Evolutionary conservation across 805 yeast species (phyloP).

Genomic region (Barnettozyma wickerhamii): DNA sequence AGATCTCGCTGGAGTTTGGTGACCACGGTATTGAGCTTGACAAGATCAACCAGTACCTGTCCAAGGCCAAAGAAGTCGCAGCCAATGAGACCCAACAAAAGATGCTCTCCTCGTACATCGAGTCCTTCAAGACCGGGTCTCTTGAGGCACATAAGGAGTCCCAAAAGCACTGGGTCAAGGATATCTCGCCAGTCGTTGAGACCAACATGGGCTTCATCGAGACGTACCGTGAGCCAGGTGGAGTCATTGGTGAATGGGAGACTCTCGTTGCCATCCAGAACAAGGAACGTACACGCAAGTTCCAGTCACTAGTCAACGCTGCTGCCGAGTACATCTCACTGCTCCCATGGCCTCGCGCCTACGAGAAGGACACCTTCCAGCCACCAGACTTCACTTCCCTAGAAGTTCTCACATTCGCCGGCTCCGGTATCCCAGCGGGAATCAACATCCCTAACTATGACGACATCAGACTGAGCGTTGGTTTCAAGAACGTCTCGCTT

Average conservation of each 20-base stretch:
- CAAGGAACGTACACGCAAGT: constrained; percentile 79
- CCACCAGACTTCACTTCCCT: constrained; percentile 92
- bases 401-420: constrained; percentile 86
- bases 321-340: constrained; percentile 61
- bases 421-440: constrained; percentile 90
- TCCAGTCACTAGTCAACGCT: constrained; percentile 59
- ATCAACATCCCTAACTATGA: constrained; percentile 92
- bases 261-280: constrained; percentile 88
- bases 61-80: constrained; percentile 53
- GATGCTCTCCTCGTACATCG: constrained; percentile 63
- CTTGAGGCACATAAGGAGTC: constrained; percentile 82
- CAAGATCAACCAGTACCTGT: constrained; percentile 51
- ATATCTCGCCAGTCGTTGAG: constrained; percentile 71
- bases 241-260: constrained; percentile 93
- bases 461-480: constrained; percentile 76
- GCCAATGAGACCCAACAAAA: constrained; percentile 70
- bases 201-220: constrained; percentile 89
- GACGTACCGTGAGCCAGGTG: constrained; percentile 89
- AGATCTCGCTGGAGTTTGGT: constrained; percentile 61
- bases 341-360: constrained; percentile 75
- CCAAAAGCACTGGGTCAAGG: constrained; percentile 85
- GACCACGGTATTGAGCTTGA: constrained; percentile 68
- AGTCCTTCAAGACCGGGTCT: constrained; percentile 75
- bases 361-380: constrained; percentile 79
- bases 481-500: constrained; percentile 85